A percentile compares a stretch with the other conserved stretches of the same genome.
phyloP scores from a whole-genome alignment of 306 rosid genomes.

The Luffa acutangula region DNA sequence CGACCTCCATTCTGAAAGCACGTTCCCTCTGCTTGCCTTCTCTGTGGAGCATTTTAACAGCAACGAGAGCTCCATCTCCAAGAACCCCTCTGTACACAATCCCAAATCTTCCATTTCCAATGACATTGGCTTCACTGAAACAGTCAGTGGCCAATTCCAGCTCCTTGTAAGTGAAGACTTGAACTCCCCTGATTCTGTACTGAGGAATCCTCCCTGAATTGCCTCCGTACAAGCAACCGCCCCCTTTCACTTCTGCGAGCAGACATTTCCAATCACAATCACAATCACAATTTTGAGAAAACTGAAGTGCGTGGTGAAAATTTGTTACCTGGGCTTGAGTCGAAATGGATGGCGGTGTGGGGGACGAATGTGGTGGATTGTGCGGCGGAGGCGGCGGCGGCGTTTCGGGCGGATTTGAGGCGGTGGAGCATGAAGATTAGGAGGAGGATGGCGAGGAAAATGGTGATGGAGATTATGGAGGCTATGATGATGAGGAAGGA shows the following conservation, averaged over 20 bases:
- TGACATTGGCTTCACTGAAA: conserved; percentile 54
- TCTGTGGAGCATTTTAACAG: conserved; percentile 55
- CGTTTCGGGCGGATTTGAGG: conserved; percentile 31
- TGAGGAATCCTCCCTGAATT: conserved; percentile 31
- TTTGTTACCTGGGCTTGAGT: conserved; percentile 65
- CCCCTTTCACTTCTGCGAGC: conserved; percentile 64
- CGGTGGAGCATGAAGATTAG: conserved; percentile 46
- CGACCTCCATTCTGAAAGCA: conserved; percentile 88
- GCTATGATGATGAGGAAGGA: conserved; percentile 34
- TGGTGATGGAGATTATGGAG: conserved; percentile 18
- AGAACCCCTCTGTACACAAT: conserved; percentile 66
- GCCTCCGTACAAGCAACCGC: conserved; percentile 73
- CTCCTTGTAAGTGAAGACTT: conserved; percentile 80
- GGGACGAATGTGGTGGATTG: conserved; percentile 43
- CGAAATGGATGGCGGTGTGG: conserved; percentile 33
- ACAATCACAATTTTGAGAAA: background rate
- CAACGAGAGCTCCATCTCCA: conserved; percentile 67
- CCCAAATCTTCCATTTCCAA: conserved; percentile 57
- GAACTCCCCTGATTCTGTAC: conserved; percentile 49
- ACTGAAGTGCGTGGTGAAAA: too few species aligned
- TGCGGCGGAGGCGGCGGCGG: background rate
- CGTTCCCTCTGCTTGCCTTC: conserved; percentile 92
- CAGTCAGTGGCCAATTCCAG: conserved; percentile 60
- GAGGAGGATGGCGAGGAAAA: conserved; percentile 35
- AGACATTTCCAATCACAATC: background rate